Base-by-base conservation (phyloP, 495 filamentous ascomycete genomes). In the Penicillium cosmopolitanum region DNA sequence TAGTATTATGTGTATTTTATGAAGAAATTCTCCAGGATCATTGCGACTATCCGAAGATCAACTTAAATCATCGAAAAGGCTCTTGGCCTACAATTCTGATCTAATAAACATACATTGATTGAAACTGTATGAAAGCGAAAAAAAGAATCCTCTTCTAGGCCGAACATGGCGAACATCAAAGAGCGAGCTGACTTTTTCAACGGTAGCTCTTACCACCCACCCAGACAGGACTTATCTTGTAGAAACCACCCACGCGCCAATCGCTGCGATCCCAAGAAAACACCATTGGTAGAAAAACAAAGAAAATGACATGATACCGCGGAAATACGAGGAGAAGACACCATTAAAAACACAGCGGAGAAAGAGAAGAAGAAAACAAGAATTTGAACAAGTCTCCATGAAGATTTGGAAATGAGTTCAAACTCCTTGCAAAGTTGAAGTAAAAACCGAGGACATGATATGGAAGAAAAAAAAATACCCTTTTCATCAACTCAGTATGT, bases 331-430 rank as follows among this genome's bases (percentile, higher is more conserved):
- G 36, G 18, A 58, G 23, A 57, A 63, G 46, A 40, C 13, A 58
- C 43, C 57, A 61, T 66, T 68, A 68, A 61, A 40, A 68, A 70
- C 61, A 64, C 61, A 65, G n/a, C 50, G 42, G 56, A 50, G 55
- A 34, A 57, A 40, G 56, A 63, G 13, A 51, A 19, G 47, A 62
- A 53, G 47, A 62, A 53, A 56, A 28, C n/a, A 23, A 36, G 28
- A n/a, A 51, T 18, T 12, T 19, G 5, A 18, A 11, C 9, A 3
- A 13, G 8, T 11, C 19, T 7, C 4, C 12, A 51, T 4, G 5
- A 5, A 36, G 31, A 35, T 56, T 11, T 28, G 12, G 36, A 38
- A 38, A 38, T 28, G 21, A 48, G 11, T 48, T 48, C 46, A 48
- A 23, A 19, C 21, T 48, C 31, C 46, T 48, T 23, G 46, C 21